Evolutionary conservation across 768 basidiomycete species (phyloP).

Genomic region (Boletus rubescentipes): DNA sequence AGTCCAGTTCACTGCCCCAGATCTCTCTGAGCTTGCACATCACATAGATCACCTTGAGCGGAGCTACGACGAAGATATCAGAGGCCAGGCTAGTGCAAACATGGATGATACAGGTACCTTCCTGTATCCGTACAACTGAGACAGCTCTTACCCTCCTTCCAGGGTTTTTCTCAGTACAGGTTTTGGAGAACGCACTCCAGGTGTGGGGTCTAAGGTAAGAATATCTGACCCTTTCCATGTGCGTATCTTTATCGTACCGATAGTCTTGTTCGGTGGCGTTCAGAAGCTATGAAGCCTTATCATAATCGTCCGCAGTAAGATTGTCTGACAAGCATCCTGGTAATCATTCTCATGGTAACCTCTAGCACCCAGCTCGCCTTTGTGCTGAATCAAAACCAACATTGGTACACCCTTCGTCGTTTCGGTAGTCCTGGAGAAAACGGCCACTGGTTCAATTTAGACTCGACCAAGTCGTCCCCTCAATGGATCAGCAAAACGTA

Average conservation of each 20-base stretch:
- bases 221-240: conserved; percentile 1
- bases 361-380: conserved; percentile 79
- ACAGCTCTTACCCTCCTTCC: neutral
- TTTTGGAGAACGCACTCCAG: conserved; percentile 78
- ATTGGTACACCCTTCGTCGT: conserved; percentile 87
- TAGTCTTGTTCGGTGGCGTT: conserved; percentile 79
- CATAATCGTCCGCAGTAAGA: conserved; percentile 76
- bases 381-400: conserved; percentile 80
- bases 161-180: conserved; percentile 94
- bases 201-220: conserved; percentile 80
- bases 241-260: conserved; percentile 3
- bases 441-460: conserved; percentile 87
- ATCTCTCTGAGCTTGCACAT: conserved; percentile 74
- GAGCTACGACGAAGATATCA: conserved; percentile 50
- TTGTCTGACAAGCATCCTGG: neutral
- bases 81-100: conserved; percentile 57
- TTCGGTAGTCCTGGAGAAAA: conserved; percentile 58
- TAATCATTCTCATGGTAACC: conserved; percentile 8
- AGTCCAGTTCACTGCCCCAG: conserved; percentile 70
- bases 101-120: conserved; percentile 86
- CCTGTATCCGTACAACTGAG: neutral
- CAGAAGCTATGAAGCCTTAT: conserved; percentile 75
- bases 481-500: conserved; percentile 85
- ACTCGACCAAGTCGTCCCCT: conserved; percentile 68
- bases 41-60: conserved; percentile 66